phyloP scores from a whole-genome alignment of 306 rosid genomes.

The Inga leiocalycina region DNA sequence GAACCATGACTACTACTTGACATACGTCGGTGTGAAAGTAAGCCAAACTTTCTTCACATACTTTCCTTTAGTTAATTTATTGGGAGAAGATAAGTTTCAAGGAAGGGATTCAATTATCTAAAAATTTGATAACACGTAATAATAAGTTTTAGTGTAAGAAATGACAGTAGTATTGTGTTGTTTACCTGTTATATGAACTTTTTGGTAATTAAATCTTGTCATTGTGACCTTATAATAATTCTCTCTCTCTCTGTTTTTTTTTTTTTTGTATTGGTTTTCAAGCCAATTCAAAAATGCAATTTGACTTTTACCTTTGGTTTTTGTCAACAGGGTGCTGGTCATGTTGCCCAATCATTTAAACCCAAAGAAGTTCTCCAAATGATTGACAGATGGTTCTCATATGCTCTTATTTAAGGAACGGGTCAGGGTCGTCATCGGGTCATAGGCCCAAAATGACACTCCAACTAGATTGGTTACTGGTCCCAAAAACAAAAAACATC shows the following conservation, averaged over 20 bases:
- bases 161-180: too few species aligned
- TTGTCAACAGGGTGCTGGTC: slow-evolving; percentile 45
- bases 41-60: slow-evolving; percentile 12
- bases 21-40: slow-evolving; percentile 46
- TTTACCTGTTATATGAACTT: too few species aligned
- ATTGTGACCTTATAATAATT: too few species aligned
- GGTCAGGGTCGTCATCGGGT: not conserved
- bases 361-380: slow-evolving; percentile 43
- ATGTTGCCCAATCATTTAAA: slow-evolving; percentile 44
- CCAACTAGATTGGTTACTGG: too few species aligned
- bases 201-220: too few species aligned
- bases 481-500: too few species aligned
- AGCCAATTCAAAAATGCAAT: not conserved
- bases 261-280: not conserved
- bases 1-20: slow-evolving; percentile 41
- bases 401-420: slow-evolving; percentile 29
- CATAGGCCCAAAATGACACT: not conserved
- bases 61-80: not conserved
- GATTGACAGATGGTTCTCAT: slow-evolving; percentile 48
- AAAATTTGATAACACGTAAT: too few species aligned
- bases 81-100: not conserved
- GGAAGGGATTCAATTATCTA: too few species aligned
- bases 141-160: too few species aligned
- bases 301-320: not conserved
- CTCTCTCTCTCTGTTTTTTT: not conserved